Evolutionary conservation across 345 rosid genomes (phyloP), one percentile per base, ranked within the genome.

Genomic region (Sonneratia alba): DNA sequence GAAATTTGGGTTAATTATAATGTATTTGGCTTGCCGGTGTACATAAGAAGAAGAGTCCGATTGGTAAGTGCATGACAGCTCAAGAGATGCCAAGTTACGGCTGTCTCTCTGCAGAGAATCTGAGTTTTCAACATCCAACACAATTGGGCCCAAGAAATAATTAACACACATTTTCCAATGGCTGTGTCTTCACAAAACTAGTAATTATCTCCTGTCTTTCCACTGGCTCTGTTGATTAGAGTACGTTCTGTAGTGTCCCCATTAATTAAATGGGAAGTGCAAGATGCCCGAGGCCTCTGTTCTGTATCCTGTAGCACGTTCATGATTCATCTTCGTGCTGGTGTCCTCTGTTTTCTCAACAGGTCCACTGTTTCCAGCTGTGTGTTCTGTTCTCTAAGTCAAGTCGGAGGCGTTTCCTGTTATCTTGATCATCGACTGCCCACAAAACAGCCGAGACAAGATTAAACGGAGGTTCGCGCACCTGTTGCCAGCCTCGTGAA

Each of bases 41-140:
- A 42, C 45, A 42, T 42, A 42, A 42, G 10, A 42, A 42, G 0
- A 42, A 42, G 6, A 42, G 45, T 5, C 10, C 7, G 45, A 9
- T n/a, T 53, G 59, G 8, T 1, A 53, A 53, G 66, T 62, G 37
- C 38, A 27, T 32, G 66, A 27, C 66, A 62, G 66, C 66, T 62
- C 27, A 27, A 62, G 66, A 27, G 66, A 32, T 37, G 37, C 66
- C 38, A 62, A 62, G 19, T 62, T 34, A 32, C 27, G 66, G 66
- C 66, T 62, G 66, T 62, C 66, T 15, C 19, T 62, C 38, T 32
- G 66, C 66, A 62, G 38, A 13, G 66, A 62, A 62, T 62, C 66
- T 62, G 0, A 62, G 38, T 27, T 62, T 62, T 53, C 59, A 53
- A 53, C 6, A 53, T 4, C 57, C 59, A 53, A 53, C 14, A 27